Conservation (phyloP, 2,329 filamentous ascomycete genomes). For the Aspergillus hiratsukae region DNA sequence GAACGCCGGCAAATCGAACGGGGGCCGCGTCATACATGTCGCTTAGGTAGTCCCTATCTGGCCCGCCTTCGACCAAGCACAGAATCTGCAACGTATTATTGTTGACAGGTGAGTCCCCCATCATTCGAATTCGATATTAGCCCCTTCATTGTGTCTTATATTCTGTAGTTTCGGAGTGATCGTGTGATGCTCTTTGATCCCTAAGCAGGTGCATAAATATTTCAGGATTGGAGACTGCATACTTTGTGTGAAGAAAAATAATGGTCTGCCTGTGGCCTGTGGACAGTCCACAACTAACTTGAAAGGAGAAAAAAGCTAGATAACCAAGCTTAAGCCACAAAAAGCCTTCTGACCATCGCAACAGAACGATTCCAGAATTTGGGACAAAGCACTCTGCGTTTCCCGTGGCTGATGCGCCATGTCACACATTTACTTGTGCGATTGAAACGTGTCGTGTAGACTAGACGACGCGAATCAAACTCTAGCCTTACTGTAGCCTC, state of each 20-base stretch:
- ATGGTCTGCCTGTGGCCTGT: neutral
- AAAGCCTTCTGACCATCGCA: neutral
- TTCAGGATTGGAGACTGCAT: neutral
- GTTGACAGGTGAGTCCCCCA: neutral
- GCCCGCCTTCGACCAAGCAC: neutral
- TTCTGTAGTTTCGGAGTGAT: neutral
- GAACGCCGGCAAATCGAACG: neutral
- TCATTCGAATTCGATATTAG: neutral
- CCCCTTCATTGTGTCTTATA: neutral
- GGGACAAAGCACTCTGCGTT: neutral
- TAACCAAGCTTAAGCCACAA: neutral
- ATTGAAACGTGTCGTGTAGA: neutral
- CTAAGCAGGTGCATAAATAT: neutral
- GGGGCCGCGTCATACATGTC: neutral
- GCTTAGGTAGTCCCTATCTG: neutral
- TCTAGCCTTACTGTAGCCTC: neutral
- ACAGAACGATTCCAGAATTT: neutral
- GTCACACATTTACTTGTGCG: neutral
- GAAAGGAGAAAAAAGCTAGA: neutral
- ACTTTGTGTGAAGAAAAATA: neutral
- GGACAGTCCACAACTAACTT: neutral
- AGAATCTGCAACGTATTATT: neutral
- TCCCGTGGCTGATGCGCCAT: neutral
- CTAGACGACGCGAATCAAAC: neutral
- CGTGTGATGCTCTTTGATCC: neutral